phyloP scores from a whole-genome alignment of 2,329 filamentous ascomycete species.

The Xylariales sp. region DNA sequence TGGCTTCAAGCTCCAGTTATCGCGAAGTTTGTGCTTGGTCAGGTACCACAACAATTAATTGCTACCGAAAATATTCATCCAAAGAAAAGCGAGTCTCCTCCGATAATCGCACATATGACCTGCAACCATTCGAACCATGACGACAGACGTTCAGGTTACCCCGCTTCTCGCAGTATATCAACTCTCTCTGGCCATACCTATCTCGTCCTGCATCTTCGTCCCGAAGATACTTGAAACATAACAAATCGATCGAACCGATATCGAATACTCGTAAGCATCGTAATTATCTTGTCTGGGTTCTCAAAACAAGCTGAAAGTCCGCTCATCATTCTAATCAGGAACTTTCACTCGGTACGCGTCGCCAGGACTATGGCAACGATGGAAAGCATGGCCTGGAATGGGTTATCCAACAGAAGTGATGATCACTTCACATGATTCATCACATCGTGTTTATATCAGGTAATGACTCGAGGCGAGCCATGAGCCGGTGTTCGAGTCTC shows the following conservation, averaged over 20 bases:
- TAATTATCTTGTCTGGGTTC: background rate
- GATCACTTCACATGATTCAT: slow-evolving; percentile 4
- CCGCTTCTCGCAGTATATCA: slow-evolving; percentile 3
- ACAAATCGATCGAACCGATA: background rate
- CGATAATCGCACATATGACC: slow-evolving; percentile 2
- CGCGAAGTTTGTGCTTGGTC: background rate
- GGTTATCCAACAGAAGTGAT: slow-evolving; percentile 10
- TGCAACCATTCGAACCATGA: background rate
- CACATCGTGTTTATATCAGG: slow-evolving; percentile 25
- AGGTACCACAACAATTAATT: too few relatives aligned
- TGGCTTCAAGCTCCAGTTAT: background rate
- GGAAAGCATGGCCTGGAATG: slow-evolving; percentile 10
- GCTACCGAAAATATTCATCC: background rate
- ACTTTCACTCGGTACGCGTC: slow-evolving; percentile 9
- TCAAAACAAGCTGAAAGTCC: background rate
- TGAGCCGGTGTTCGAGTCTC: slow-evolving; percentile 33
- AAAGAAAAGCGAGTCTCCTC: background rate
- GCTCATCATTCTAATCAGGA: slow-evolving; percentile 3
- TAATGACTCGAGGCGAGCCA: slow-evolving; percentile 29
- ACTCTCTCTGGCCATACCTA: background rate
- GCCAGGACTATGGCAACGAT: slow-evolving; percentile 6
- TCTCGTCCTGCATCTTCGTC: background rate
- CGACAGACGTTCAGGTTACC: slow-evolving; percentile 4
- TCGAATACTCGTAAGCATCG: slow-evolving; percentile 4
- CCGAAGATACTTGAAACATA: background rate